These are phyloP conservation scores for Tilletia walkeri DNA, from an alignment of 1,284 basidiomycete genomes.

Conservation along the genomic window DNA sequence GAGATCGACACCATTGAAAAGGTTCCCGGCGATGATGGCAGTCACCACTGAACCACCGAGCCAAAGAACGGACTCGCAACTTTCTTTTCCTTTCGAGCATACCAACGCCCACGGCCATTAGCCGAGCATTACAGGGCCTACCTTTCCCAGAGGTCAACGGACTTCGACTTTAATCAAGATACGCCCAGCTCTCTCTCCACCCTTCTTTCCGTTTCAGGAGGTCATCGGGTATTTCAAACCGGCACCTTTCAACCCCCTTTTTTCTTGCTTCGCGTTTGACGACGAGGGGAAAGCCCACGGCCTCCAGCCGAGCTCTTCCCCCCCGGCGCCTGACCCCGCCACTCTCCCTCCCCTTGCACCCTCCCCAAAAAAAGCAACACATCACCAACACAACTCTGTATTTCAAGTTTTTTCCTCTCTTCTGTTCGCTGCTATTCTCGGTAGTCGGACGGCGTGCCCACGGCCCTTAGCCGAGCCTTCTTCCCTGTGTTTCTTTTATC, in stretches of 20 bases:
- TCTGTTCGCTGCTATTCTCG: too few species aligned
- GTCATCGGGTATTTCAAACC: too few species aligned
- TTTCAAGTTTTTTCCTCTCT: background rate
- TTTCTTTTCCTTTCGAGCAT: background rate
- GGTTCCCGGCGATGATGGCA: slow-evolving; percentile 45
- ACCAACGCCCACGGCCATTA: too few species aligned
- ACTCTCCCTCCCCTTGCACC: background rate
- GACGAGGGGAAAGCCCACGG: background rate
- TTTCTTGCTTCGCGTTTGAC: too few species aligned
- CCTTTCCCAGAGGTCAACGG: too few species aligned
- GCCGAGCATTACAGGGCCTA: too few species aligned
- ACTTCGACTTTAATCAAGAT: background rate
- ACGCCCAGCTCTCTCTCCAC: too few species aligned
- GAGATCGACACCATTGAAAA: slow-evolving; percentile 68
- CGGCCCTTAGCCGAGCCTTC: background rate
- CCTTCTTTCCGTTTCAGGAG: too few species aligned
- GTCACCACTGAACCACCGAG: background rate
- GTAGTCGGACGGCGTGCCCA: background rate
- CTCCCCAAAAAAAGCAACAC: background rate
- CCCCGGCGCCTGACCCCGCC: background rate
- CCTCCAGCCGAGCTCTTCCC: background rate
- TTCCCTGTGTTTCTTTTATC: too few species aligned
- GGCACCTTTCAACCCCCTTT: background rate
- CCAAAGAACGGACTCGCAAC: background rate
- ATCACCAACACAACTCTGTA: background rate